A percentile compares a stretch with the other conserved stretches of the same genome.
These are phyloP conservation scores for Dispira parvispora DNA, from an alignment of 192 early-diverging fungal species.

Conservation along the genomic window DNA sequence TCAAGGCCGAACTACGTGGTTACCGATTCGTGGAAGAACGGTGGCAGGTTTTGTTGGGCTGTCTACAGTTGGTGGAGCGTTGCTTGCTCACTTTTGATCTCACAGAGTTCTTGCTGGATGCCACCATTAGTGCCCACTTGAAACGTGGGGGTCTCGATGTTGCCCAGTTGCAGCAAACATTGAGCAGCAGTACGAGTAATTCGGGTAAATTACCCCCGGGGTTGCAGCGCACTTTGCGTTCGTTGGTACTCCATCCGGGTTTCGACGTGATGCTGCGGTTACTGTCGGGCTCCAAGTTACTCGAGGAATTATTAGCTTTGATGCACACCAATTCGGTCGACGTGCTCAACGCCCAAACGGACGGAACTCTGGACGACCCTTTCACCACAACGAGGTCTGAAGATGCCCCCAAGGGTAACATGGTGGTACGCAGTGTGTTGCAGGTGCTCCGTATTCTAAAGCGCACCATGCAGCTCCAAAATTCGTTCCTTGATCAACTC, in stretches of 20 bases:
- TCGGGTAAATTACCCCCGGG: background rate
- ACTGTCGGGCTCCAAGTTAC: conserved; percentile 55
- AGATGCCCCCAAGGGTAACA: background rate
- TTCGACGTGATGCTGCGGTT: conserved; percentile 66
- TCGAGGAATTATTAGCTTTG: conserved; percentile 44
- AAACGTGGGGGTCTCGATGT: conserved; percentile 8
- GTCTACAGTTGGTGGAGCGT: conserved; percentile 63
- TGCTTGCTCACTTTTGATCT: conserved; percentile 64
- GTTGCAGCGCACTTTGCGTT: conserved; percentile 18
- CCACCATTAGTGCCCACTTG: conserved; percentile 1
- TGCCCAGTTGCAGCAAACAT: background rate
- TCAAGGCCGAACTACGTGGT: conserved; percentile 48
- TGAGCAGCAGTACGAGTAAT: conserved; percentile 9
- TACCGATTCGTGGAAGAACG: conserved; percentile 52
- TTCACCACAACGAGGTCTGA: background rate
- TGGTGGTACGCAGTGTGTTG: conserved; percentile 13
- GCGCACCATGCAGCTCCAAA: conserved; percentile 56
- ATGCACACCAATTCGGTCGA: conserved; percentile 44
- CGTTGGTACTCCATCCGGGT: conserved; percentile 57
- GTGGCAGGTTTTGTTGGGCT: conserved; percentile 57
- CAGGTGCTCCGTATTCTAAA: conserved; percentile 39
- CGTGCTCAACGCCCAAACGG: conserved; percentile 26
- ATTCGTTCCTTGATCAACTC: conserved; percentile 46
- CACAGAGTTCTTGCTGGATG: conserved; percentile 20
- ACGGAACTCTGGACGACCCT: background rate